Percentiles rank a stretch among this genome's conserved stretches.
These are phyloP conservation scores for Pestalotiopsis sp. DNA, from an alignment of 2,329 filamentous ascomycete genomes.

Conservation along the genomic window DNA sequence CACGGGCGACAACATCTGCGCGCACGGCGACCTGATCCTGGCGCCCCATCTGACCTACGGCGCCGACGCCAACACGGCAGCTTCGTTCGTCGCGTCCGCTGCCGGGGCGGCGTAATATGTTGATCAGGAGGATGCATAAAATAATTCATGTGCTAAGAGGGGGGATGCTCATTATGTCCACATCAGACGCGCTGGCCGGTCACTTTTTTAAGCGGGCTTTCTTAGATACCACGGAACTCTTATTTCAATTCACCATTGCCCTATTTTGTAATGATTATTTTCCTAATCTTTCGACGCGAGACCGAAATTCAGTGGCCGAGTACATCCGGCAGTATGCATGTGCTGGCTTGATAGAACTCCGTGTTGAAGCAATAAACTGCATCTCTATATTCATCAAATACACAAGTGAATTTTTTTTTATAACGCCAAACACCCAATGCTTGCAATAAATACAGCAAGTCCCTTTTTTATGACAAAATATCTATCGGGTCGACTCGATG, in stretches of 20 bases:
- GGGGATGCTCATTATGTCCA: not conserved
- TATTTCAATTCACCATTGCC: not conserved
- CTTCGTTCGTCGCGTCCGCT: slow-evolving; percentile 10
- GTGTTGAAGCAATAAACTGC: not conserved
- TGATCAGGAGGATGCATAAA: not conserved
- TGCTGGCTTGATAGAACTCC: not conserved
- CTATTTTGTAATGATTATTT: not conserved
- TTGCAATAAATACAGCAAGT: slow-evolving; percentile 6
- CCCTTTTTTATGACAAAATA: not conserved
- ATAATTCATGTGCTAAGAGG: not conserved
- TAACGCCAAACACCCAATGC: slow-evolving; percentile 12
- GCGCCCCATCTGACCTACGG: slow-evolving; percentile 17
- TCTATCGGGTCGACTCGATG: slow-evolving; percentile 45
- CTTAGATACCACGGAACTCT: not conserved
- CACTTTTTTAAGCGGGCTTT: not conserved
- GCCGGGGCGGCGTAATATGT: not conserved
- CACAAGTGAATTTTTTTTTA: not conserved
- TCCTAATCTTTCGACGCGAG: not conserved
- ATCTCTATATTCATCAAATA: not conserved
- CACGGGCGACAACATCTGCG: slow-evolving; percentile 34
- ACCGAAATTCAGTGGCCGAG: not conserved
- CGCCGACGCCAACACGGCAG: slow-evolving; percentile 25
- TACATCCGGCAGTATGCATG: too few relatives aligned
- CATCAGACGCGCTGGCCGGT: not conserved
- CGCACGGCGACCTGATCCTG: slow-evolving; percentile 27